Percentiles rank a stretch among this genome's conserved stretches.
These are phyloP conservation scores for Aquilaria yunnanensis DNA, from an alignment of 345 rosid species.

Conservation along the genomic window DNA sequence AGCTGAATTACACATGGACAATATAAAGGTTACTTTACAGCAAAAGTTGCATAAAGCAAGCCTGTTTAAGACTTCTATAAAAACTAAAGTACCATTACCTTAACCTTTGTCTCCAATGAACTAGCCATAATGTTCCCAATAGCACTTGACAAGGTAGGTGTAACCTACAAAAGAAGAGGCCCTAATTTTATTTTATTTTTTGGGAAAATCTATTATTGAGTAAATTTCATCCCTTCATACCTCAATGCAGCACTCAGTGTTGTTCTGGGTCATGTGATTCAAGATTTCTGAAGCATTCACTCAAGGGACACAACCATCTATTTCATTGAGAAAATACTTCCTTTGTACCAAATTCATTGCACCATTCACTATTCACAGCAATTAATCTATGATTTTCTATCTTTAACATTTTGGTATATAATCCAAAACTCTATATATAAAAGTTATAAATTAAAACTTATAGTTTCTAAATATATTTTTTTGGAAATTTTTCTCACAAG, in stretches of 20 bases:
- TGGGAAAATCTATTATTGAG: constrained; percentile 4
- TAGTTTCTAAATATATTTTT: too few species aligned
- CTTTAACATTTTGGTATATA: too few species aligned
- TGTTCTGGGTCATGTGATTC: constrained; percentile 40
- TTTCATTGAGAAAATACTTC: neutral
- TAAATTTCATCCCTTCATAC: constrained; percentile 23
- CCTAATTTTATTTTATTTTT: neutral
- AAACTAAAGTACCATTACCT: constrained; percentile 25
- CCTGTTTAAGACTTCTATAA: neutral
- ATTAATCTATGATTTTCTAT: too few species aligned
- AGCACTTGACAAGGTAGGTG: constrained; percentile 15
- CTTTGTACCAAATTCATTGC: too few species aligned
- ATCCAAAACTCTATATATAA: too few species aligned
- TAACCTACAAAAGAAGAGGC: constrained; percentile 30
- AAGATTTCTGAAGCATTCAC: constrained; percentile 37
- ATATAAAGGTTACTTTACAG: constrained; percentile 9
- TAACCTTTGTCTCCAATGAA: constrained; percentile 22
- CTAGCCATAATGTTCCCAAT: constrained; percentile 11
- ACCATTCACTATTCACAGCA: too few species aligned
- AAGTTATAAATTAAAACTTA: too few species aligned
- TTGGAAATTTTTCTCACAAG: too few species aligned
- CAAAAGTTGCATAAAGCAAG: constrained; percentile 3
- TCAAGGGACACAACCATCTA: constrained; percentile 29
- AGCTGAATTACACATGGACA: constrained; percentile 30
- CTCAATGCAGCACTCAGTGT: constrained; percentile 54